Conservation (phyloP, 2,329 filamentous ascomycete genomes). For the Verticillium klebahnii region DNA sequence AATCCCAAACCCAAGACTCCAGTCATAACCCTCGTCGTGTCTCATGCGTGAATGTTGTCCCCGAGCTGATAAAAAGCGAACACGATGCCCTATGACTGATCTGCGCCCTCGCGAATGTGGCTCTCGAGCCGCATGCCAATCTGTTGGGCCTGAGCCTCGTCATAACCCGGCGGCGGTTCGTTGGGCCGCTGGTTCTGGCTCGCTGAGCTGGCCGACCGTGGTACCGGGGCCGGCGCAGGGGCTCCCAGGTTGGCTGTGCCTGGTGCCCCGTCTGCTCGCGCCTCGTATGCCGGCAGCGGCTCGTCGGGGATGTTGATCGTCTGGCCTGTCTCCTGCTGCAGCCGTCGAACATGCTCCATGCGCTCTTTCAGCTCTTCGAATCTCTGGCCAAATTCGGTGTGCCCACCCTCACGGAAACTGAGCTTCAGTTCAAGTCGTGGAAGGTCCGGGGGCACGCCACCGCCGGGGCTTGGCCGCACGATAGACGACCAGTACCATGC, state of each 20-base stretch:
- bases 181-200: slow-evolving; percentile 43
- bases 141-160: slow-evolving; percentile 78
- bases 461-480: slow-evolving; percentile 75
- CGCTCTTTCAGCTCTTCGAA: slow-evolving; percentile 85
- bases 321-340: slow-evolving; percentile 64
- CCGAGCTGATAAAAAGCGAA: background rate
- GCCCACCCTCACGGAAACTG: slow-evolving; percentile 92
- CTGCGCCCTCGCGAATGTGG: slow-evolving; percentile 69
- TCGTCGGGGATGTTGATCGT: slow-evolving; percentile 70
- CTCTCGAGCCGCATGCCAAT: slow-evolving; percentile 58
- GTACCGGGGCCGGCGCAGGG: slow-evolving; percentile 21
- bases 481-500: slow-evolving; percentile 84
- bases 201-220: slow-evolving; percentile 28
- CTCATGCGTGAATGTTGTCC: background rate
- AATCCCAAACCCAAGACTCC: background rate
- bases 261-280: slow-evolving; percentile 33
- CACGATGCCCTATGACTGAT: slow-evolving; percentile 42
- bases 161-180: slow-evolving; percentile 87
- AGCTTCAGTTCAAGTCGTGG: slow-evolving; percentile 75
- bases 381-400: slow-evolving; percentile 79
- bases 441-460: slow-evolving; percentile 72
- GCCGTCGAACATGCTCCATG: slow-evolving; percentile 73
- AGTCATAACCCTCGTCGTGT: background rate
- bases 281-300: slow-evolving; percentile 83
- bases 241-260: slow-evolving; percentile 24